Evolutionary conservation across 768 basidiomycete genomes (phyloP).

Genomic region (Nidularia sp.): DNA sequence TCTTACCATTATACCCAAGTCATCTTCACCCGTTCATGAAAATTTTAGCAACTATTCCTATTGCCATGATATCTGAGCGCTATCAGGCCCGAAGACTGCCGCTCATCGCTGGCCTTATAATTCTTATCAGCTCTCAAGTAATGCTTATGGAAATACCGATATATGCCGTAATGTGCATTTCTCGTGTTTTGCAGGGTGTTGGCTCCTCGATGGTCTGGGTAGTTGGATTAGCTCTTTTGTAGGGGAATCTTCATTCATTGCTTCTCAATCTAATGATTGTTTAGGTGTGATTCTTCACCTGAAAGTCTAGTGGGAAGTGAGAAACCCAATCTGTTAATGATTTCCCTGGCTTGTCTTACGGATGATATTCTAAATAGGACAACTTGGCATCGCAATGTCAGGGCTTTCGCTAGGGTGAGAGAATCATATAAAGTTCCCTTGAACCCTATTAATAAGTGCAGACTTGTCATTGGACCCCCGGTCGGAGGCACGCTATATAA

Average conservation of each 20-base stretch:
- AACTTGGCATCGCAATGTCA: slow-evolving; percentile 58
- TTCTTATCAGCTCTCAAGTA: slow-evolving; percentile 50
- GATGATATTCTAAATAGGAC: slow-evolving; percentile 27
- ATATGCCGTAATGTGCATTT: slow-evolving; percentile 53
- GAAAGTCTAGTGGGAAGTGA: slow-evolving; percentile 44
- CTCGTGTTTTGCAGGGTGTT: slow-evolving; percentile 56
- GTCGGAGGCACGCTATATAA: slow-evolving; percentile 51
- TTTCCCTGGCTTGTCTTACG: background rate
- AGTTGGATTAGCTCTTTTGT: slow-evolving; percentile 59
- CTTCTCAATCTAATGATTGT: background rate
- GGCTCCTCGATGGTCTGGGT: slow-evolving; percentile 62
- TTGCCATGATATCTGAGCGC: slow-evolving; percentile 52
- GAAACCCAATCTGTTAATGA: slow-evolving; percentile 10
- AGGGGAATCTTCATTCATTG: slow-evolving; percentile 6
- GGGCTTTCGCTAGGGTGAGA: slow-evolving; percentile 52
- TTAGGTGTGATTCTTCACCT: slow-evolving; percentile 54
- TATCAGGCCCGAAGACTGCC: slow-evolving; percentile 42
- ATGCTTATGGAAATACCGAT: slow-evolving; percentile 61
- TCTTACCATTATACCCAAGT: background rate
- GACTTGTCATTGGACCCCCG: slow-evolving; percentile 54
- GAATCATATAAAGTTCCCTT: background rate
- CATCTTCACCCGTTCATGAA: background rate
- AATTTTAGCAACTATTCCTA: slow-evolving; percentile 47
- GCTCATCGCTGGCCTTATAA: slow-evolving; percentile 43
- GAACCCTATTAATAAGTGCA: slow-evolving; percentile 12